A percentile compares a stretch with the other conserved stretches of the same genome.
Conservation (phyloP, 2,329 filamentous ascomycete species). For the Scedosporium apiospermum region DNA sequence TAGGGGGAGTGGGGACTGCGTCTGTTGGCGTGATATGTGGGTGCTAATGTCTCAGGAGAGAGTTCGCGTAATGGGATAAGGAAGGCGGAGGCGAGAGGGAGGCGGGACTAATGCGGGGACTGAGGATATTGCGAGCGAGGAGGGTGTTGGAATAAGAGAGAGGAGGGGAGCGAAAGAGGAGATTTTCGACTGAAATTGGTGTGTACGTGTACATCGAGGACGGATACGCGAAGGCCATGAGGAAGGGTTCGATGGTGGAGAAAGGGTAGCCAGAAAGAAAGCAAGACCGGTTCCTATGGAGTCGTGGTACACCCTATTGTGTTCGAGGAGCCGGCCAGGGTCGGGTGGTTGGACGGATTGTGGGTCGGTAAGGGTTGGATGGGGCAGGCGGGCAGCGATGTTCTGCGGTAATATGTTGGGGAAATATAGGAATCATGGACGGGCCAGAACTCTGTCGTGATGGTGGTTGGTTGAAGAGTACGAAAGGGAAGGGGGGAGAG, state of each 20-base stretch:
- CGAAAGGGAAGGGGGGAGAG: not conserved
- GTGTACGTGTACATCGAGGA: not conserved
- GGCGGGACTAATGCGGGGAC: not conserved
- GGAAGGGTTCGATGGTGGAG: not conserved
- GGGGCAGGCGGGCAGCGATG: not conserved
- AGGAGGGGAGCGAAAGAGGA: not conserved
- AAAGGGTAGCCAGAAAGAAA: not conserved
- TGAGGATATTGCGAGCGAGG: not conserved
- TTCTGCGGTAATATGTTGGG: not conserved
- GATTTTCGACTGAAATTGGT: not conserved
- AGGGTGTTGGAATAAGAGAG: not conserved
- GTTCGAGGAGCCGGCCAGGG: not conserved
- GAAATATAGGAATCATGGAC: conserved; percentile 1
- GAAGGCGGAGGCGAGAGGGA: not conserved
- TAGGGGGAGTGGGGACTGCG: not conserved
- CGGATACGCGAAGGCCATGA: not conserved
- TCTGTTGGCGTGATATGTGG: not conserved
- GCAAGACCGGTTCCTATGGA: not conserved
- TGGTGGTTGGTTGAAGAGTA: not conserved
- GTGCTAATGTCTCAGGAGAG: conserved; percentile 1
- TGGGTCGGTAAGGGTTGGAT: not conserved
- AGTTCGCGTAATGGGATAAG: not conserved
- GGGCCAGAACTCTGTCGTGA: not conserved
- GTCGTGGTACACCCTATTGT: not conserved
- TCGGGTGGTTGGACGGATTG: not conserved